These are phyloP conservation scores for Ganoderma multipileum DNA, from an alignment of 1,284 basidiomycete species.

Conservation along the genomic window DNA sequence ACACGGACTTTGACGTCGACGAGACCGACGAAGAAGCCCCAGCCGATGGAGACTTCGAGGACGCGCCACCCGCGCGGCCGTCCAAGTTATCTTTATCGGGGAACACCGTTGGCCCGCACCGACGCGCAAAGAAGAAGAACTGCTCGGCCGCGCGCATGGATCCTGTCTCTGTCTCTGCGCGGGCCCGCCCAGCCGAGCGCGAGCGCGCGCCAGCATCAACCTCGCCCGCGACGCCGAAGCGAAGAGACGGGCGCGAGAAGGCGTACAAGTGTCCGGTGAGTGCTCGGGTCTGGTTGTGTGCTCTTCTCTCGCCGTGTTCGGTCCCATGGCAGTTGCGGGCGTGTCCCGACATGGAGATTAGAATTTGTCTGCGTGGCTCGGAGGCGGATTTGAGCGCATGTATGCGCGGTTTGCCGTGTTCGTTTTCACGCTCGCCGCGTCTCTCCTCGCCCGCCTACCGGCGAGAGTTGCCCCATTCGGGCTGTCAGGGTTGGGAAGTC, in stretches of 20 bases:
- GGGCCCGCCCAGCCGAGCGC: constrained; percentile 11
- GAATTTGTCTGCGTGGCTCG: too few species aligned
- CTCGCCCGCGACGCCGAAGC: constrained; percentile 11
- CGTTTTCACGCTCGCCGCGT: not conserved
- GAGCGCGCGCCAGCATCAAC: constrained; percentile 6
- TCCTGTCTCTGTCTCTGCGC: not conserved
- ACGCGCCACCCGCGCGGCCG: not conserved
- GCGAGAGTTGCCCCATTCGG: not conserved
- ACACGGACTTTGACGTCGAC: not conserved
- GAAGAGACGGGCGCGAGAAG: constrained; percentile 42
- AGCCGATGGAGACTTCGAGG: not conserved
- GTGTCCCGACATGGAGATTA: not conserved
- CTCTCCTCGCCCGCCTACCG: not conserved
- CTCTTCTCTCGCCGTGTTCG: not conserved
- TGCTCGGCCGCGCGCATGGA: constrained; percentile 10
- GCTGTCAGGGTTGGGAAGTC: not conserved
- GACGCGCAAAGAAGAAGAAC: constrained; percentile 1
- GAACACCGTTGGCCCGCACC: constrained; percentile 10
- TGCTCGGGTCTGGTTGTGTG: constrained; percentile 9
- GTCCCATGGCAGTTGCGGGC: not conserved
- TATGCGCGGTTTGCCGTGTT: not conserved
- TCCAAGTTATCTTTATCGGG: not conserved
- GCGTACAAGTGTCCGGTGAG: constrained; percentile 47
- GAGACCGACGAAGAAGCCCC: not conserved
- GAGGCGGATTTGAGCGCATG: not conserved